These are phyloP conservation scores for Carex myosuroides DNA, from an alignment of 176 grass and related monocot species.

Conservation along the genomic window DNA sequence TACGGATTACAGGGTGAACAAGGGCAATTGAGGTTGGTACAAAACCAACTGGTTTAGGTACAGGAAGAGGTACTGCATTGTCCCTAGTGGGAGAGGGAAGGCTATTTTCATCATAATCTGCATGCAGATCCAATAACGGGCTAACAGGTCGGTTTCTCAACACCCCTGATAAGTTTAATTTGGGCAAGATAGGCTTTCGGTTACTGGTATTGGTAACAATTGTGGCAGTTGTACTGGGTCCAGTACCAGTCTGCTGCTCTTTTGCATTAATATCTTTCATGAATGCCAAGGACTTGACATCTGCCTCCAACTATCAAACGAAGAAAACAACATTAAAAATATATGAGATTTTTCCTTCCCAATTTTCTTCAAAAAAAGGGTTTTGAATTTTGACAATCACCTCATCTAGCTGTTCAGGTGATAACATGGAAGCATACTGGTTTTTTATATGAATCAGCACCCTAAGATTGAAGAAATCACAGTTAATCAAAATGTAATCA, in stretches of 20 bases:
- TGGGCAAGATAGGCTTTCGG: conserved; percentile 45
- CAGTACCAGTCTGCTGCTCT: conserved; percentile 4
- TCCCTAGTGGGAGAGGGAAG: conserved; percentile 80
- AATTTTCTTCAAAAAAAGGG: background rate
- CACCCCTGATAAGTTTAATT: conserved; percentile 33
- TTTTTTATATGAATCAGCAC: conserved; percentile 83
- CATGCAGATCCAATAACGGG: conserved; percentile 87
- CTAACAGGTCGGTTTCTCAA: conserved; percentile 48
- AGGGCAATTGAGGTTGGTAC: conserved; percentile 29
- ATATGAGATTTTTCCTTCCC: conserved; percentile 1
- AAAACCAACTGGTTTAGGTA: conserved; percentile 59
- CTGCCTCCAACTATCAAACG: conserved; percentile 61
- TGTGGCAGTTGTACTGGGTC: conserved; percentile 33
- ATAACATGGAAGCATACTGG: conserved; percentile 61
- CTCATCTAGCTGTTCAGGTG: conserved; percentile 51
- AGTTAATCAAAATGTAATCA: conserved; percentile 24
- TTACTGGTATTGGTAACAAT: conserved; percentile 23
- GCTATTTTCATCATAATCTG: conserved; percentile 90
- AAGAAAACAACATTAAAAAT: conserved; percentile 10
- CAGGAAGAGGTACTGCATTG: conserved; percentile 39
- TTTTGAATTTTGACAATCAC: conserved; percentile 21
- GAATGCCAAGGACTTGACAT: conserved; percentile 65
- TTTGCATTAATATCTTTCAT: conserved; percentile 38
- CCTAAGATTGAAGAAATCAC: conserved; percentile 28
- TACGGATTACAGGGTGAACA: conserved; percentile 26